A percentile compares a stretch with the other conserved stretches of the same genome.
Conservation (phyloP, 2,329 filamentous ascomycete genomes). For the Chrysosporium keratinophilum region DNA sequence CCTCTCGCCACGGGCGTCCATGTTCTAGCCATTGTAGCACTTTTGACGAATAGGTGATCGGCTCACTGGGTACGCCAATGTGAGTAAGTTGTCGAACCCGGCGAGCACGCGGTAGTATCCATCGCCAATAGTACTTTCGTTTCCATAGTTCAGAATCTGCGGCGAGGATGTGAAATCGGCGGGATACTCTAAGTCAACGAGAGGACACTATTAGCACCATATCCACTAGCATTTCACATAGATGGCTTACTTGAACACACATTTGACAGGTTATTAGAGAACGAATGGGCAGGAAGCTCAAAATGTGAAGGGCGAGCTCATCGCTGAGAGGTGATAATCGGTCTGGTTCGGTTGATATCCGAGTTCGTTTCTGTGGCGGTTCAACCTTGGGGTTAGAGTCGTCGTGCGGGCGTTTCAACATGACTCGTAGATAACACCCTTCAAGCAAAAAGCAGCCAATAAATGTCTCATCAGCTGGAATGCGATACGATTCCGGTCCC, state of each 20-base stretch:
- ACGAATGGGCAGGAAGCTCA: slow-evolving; percentile 62
- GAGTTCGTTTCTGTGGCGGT: slow-evolving; percentile 13
- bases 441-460: not conserved
- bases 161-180: slow-evolving; percentile 60
- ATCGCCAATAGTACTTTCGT: slow-evolving; percentile 72
- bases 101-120: slow-evolving; percentile 69
- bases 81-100: slow-evolving; percentile 57
- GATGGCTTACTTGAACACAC: slow-evolving; percentile 28
- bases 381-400: slow-evolving; percentile 4
- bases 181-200: slow-evolving; percentile 42
- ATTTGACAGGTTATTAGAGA: slow-evolving; percentile 56
- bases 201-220: not conserved
- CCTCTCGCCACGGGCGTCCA: slow-evolving; percentile 22
- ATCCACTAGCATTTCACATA: not conserved
- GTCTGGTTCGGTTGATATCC: slow-evolving; percentile 36
- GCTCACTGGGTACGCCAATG: not conserved
- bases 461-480: not conserved
- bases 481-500: not conserved
- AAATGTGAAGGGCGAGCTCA: slow-evolving; percentile 74
- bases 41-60: slow-evolving; percentile 43
- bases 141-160: slow-evolving; percentile 87
- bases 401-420: slow-evolving; percentile 15
- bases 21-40: slow-evolving; percentile 54
- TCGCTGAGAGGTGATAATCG: slow-evolving; percentile 66
- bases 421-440: not conserved